Percentiles rank a stretch among this genome's conserved stretches.
Conservation (phyloP, 192 early-diverging fungal species). For the Coemansia sp. region DNA sequence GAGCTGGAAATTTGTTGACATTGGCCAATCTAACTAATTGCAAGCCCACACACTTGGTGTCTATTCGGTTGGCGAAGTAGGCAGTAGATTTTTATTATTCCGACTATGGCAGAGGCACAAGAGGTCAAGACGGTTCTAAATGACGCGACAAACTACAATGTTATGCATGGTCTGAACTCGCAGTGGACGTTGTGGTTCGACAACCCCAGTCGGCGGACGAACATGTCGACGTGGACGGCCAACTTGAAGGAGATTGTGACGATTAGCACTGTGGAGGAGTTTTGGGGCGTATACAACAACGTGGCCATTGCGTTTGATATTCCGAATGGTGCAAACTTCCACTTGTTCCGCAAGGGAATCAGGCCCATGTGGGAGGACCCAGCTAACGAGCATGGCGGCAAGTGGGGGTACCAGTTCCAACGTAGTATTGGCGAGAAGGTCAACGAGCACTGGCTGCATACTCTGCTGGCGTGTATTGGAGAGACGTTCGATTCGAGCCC, state of each 20-base stretch:
- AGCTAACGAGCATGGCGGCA: conserved; percentile 85
- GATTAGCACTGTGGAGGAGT: conserved; percentile 92
- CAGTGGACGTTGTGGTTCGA: conserved; percentile 96
- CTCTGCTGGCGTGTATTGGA: conserved; percentile 84
- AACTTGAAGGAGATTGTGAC: conserved; percentile 89
- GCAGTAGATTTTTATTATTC: neutral
- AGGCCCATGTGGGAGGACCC: conserved; percentile 95
- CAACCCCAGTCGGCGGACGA: conserved; percentile 78
- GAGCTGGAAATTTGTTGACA: neutral
- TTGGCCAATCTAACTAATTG: conserved; percentile 1
- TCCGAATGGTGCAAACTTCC: conserved; percentile 82
- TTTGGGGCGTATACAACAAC: conserved; percentile 95
- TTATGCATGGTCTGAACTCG: conserved; percentile 85
- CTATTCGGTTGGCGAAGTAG: neutral
- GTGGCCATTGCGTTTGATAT: conserved; percentile 73
- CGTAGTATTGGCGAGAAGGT: conserved; percentile 72
- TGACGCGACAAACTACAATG: conserved; percentile 70
- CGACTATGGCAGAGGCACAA: conserved; percentile 35
- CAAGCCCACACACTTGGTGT: neutral
- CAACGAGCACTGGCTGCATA: conserved; percentile 83
- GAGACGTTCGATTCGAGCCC: conserved; percentile 76
- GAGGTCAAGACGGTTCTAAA: conserved; percentile 55
- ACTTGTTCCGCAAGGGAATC: conserved; percentile 89
- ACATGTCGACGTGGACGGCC: conserved; percentile 72
- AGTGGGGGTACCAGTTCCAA: conserved; percentile 78